Conservation (phyloP, 2,329 filamentous ascomycete genomes). For the Rhinocladiella mackenziei region DNA sequence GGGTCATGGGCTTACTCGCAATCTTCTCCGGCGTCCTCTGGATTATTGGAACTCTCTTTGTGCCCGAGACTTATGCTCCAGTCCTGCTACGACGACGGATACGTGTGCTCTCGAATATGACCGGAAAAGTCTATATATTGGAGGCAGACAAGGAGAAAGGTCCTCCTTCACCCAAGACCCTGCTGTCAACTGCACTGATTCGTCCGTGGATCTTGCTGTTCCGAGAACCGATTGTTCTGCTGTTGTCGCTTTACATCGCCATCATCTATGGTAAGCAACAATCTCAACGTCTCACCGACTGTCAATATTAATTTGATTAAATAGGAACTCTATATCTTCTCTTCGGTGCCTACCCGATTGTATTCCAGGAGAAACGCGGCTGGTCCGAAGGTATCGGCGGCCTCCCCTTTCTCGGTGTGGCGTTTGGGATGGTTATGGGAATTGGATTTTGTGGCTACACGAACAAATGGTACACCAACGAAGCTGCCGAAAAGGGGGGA, state of each 20-base stretch:
- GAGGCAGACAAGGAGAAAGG: slow-evolving; percentile 47
- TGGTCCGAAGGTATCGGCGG: slow-evolving; percentile 60
- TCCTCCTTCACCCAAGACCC: slow-evolving; percentile 43
- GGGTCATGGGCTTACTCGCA: slow-evolving; percentile 61
- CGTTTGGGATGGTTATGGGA: slow-evolving; percentile 61
- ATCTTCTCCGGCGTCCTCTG: slow-evolving; percentile 62
- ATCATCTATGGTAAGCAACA: slow-evolving; percentile 50
- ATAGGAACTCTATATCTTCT: slow-evolving; percentile 59
- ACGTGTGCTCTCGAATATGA: slow-evolving; percentile 48
- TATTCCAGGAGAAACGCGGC: slow-evolving; percentile 58
- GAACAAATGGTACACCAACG: slow-evolving; percentile 52
- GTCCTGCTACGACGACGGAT: slow-evolving; percentile 54
- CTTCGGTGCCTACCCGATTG: slow-evolving; percentile 61
- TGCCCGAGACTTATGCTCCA: slow-evolving; percentile 60
- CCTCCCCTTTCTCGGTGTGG: slow-evolving; percentile 64
- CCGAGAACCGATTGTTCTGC: slow-evolving; percentile 63
- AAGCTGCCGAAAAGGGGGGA: slow-evolving; percentile 47
- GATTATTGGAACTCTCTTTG: slow-evolving; percentile 49
- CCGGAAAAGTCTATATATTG: slow-evolving; percentile 55
- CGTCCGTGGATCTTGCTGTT: slow-evolving; percentile 68
- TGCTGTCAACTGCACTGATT: slow-evolving; percentile 56
- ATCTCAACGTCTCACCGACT: slow-evolving; percentile 55
- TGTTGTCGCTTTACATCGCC: slow-evolving; percentile 56
- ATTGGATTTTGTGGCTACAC: slow-evolving; percentile 54
- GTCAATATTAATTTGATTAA: slow-evolving; percentile 56